phyloP scores from a whole-genome alignment of 2,329 filamentous ascomycete genomes.

The Tolypocladium tundrense region DNA sequence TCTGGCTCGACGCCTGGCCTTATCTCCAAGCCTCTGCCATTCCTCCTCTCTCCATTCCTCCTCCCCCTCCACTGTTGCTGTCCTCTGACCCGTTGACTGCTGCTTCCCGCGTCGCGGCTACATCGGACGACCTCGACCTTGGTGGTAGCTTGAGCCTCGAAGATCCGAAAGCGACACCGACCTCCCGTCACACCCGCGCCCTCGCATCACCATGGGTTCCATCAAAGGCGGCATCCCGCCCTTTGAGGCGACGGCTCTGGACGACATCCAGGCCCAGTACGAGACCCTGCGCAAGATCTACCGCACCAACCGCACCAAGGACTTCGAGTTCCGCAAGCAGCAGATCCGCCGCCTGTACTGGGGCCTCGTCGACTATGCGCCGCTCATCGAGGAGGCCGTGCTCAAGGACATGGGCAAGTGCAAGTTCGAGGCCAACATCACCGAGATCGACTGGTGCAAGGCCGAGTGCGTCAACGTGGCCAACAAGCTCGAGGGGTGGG shows the following conservation, averaged over 20 bases:
- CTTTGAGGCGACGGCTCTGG: constrained; percentile 53
- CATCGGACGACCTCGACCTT: not conserved
- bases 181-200: not conserved
- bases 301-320: constrained; percentile 68
- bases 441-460: constrained; percentile 69
- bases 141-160: not conserved
- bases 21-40: not conserved
- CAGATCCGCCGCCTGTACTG: constrained; percentile 95
- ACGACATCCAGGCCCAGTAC: constrained; percentile 53
- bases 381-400: constrained; percentile 64
- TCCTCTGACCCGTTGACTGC: not conserved
- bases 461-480: constrained; percentile 73
- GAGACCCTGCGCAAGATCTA: constrained; percentile 59
- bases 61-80: not conserved
- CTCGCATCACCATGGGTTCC: constrained; percentile 24
- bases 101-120: not conserved
- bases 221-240: constrained; percentile 27
- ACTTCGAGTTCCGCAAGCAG: constrained; percentile 67
- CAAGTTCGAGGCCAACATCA: constrained; percentile 59
- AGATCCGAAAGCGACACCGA: not conserved
- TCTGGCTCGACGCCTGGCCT: not conserved
- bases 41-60: not conserved
- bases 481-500: constrained; percentile 70
- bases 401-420: constrained; percentile 71
- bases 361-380: constrained; percentile 71